phyloP scores from a whole-genome alignment of 306 rosid genomes.

The Malus sieversii region DNA sequence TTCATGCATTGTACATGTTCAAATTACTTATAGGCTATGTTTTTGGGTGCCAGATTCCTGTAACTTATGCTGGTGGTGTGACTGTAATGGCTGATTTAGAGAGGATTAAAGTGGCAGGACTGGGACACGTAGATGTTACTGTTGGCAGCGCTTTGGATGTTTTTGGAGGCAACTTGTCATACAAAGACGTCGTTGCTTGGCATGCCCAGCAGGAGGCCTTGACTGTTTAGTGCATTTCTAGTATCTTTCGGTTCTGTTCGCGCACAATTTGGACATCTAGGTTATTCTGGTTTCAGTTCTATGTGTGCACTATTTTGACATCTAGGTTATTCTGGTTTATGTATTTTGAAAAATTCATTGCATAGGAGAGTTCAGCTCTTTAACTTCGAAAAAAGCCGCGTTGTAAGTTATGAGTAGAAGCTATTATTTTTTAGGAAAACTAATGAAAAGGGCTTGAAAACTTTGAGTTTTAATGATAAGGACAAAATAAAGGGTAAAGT shows the following conservation, averaged over 20 bases:
- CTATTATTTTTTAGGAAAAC: background rate
- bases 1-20: conserved; percentile 4
- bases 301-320: no score
- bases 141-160: conserved; percentile 90
- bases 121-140: conserved; percentile 64
- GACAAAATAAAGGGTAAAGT: no score
- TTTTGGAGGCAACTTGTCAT: conserved; percentile 63
- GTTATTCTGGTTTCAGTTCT: background rate
- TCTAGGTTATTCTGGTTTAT: background rate
- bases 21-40: background rate
- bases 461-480: no score
- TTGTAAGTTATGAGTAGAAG: background rate
- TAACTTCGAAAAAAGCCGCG: background rate
- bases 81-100: conserved; percentile 75
- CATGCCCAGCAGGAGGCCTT: conserved; percentile 48
- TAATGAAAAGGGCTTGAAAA: no score
- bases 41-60: conserved; percentile 60
- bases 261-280: background rate
- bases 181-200: conserved; percentile 71
- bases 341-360: background rate
- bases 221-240: conserved; percentile 19
- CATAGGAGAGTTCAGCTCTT: background rate
- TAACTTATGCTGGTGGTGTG: conserved; percentile 92
- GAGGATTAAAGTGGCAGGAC: conserved; percentile 65
- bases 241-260: background rate